Percentiles rank a stretch among this genome's conserved stretches.
Conservation (phyloP, 2,329 filamentous ascomycete genomes). For the Neurospora sp. region DNA sequence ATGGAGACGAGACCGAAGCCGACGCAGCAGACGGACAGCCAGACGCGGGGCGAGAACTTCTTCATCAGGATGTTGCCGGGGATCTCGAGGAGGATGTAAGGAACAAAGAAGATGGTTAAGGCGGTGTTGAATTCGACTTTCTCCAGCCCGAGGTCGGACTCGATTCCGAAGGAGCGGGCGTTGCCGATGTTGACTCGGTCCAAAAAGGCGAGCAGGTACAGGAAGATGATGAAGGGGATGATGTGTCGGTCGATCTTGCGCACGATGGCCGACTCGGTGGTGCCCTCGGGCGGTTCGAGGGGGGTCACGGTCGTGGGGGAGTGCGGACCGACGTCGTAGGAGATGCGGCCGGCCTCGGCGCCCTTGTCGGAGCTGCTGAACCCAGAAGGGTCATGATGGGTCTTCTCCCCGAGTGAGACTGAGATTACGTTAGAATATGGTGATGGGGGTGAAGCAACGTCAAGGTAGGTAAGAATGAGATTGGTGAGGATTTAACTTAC, state of each 20-base stretch:
- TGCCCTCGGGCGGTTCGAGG: conserved; percentile 38
- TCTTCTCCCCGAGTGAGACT: neutral
- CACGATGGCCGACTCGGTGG: conserved; percentile 55
- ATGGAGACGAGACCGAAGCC: conserved; percentile 67
- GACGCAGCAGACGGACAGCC: conserved; percentile 77
- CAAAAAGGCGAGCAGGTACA: conserved; percentile 62
- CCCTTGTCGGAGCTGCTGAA: conserved; percentile 1
- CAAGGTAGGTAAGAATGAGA: neutral
- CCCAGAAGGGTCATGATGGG: neutral
- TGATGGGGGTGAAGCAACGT: neutral
- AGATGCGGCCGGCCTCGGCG: conserved; percentile 9
- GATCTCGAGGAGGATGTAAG: conserved; percentile 64
- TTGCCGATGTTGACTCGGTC: conserved; percentile 74
- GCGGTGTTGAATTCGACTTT: conserved; percentile 61
- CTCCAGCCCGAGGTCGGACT: conserved; percentile 49
- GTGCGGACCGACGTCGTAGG: conserved; percentile 17
- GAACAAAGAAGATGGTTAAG: conserved; percentile 72
- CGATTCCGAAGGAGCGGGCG: conserved; percentile 57
- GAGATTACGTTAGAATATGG: neutral
- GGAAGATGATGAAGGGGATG: conserved; percentile 60
- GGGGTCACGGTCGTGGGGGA: conserved; percentile 10
- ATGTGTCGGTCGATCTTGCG: conserved; percentile 61
- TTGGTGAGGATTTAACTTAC: neutral
- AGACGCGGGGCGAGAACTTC: conserved; percentile 53
- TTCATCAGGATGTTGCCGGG: conserved; percentile 66